These are phyloP conservation scores for Nannochloris sp. DNA, from an alignment of 139 green algal genomes.

Conservation along the genomic window DNA sequence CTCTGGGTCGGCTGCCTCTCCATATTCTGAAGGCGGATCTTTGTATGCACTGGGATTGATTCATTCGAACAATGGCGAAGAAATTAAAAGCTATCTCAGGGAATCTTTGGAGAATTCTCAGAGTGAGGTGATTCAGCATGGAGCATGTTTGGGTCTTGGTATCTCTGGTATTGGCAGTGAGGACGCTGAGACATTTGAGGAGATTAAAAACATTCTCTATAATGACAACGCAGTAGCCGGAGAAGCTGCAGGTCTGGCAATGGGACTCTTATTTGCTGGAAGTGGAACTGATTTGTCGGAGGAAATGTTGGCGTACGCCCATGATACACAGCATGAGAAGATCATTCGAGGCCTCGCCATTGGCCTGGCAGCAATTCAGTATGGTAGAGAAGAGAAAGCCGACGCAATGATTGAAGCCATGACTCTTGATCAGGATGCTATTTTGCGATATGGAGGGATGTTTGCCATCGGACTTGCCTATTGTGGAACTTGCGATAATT, in stretches of 20 bases:
- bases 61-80: constrained; percentile 80
- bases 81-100: constrained; percentile 73
- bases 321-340: constrained; percentile 80
- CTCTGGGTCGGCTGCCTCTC: constrained; percentile 39
- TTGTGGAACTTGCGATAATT: constrained; percentile 89
- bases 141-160: constrained; percentile 91
- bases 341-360: constrained; percentile 67
- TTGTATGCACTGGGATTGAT: constrained; percentile 97
- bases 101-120: constrained; percentile 66
- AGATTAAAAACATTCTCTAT: constrained; percentile 90
- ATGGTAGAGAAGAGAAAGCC: constrained; percentile 86
- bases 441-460: constrained; percentile 86
- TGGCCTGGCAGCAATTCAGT: constrained; percentile 83
- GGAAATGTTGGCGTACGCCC: constrained; percentile 93
- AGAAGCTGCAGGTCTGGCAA: constrained; percentile 73
- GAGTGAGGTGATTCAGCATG: constrained; percentile 89
- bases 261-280: constrained; percentile 87
- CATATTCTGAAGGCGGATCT: constrained; percentile 80
- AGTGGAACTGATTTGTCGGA: constrained; percentile 55
- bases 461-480: constrained; percentile 90
- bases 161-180: constrained; percentile 79
- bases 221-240: constrained; percentile 62
- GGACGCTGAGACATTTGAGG: constrained; percentile 83
- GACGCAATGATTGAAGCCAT: constrained; percentile 87
- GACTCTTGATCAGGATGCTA: constrained; percentile 35